Conservation (phyloP, 208 protist genomes). For the Angomonas deanei region DNA sequence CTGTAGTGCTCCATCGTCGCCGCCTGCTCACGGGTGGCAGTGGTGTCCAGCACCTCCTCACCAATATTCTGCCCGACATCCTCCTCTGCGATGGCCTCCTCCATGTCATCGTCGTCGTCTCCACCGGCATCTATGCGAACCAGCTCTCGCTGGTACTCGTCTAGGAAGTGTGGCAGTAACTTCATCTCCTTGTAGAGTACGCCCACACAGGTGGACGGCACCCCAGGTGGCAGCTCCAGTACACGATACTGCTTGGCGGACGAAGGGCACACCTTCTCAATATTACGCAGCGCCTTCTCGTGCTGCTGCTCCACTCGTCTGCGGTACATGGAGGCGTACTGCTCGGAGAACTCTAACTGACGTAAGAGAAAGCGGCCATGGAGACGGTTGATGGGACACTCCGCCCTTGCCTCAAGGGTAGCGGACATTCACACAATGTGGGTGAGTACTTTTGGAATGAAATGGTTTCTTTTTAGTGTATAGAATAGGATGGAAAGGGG, state of each 20-base stretch:
- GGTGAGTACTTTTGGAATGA: not conserved
- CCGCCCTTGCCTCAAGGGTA: conserved; percentile 28
- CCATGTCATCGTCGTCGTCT: conserved; percentile 48
- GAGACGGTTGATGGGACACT: conserved; percentile 55
- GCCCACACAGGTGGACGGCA: conserved; percentile 59
- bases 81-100: conserved; percentile 7
- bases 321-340: conserved; percentile 85
- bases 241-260: conserved; percentile 21
- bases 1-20: conserved; percentile 34
- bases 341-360: conserved; percentile 65
- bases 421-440: not conserved
- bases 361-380: conserved; percentile 80
- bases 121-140: conserved; percentile 78
- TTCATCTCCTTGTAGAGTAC: conserved; percentile 90
- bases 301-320: conserved; percentile 56
- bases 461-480: not conserved
- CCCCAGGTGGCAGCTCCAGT: conserved; percentile 57
- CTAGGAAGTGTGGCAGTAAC: conserved; percentile 74
- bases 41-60: conserved; percentile 13
- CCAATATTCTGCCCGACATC: conserved; percentile 10
- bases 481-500: not conserved
- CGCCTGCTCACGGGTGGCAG: conserved; percentile 11
- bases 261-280: conserved; percentile 17
- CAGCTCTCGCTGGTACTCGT: conserved; percentile 84
- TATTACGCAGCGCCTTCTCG: conserved; percentile 18